A percentile compares a stretch with the other conserved stretches of the same genome.
phyloP scores from a whole-genome alignment of 768 basidiomycete species.

The Cyathus striatus region DNA sequence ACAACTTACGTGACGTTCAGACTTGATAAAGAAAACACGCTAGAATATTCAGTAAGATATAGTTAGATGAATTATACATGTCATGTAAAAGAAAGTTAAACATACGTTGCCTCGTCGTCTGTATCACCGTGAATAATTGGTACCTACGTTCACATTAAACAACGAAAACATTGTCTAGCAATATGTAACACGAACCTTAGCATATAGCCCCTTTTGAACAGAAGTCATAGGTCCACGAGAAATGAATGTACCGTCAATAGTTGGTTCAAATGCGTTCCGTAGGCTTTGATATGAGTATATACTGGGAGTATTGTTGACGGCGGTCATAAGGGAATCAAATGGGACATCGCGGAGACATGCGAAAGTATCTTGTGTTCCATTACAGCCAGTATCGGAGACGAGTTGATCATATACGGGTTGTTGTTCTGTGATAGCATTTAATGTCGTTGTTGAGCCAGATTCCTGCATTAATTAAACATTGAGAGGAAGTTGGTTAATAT shows the following conservation, averaged over 20 bases:
- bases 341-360: constrained; percentile 27
- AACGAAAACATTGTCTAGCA: constrained; percentile 1
- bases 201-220: constrained; percentile 26
- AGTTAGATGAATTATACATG: neutral
- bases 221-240: constrained; percentile 21
- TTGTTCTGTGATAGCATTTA: too few relatives aligned
- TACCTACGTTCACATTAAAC: too few relatives aligned
- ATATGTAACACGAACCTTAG: constrained; percentile 18
- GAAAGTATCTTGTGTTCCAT: constrained; percentile 16
- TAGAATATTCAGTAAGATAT: neutral
- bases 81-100: neutral
- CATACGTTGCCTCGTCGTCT: constrained; percentile 39
- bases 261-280: constrained; percentile 27
- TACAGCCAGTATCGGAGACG: constrained; percentile 23
- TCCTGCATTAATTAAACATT: too few relatives aligned
- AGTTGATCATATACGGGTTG: constrained; percentile 21
- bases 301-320: constrained; percentile 24
- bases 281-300: constrained; percentile 23
- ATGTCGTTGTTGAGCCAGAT: too few relatives aligned
- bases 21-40: constrained; percentile 11
- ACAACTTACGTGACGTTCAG: constrained; percentile 17
- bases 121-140: constrained; percentile 27
- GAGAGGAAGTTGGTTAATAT: too few relatives aligned
- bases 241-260: constrained; percentile 34
- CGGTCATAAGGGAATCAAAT: constrained; percentile 19